Conservation (phyloP, 2,329 filamentous ascomycete genomes). For the Akanthomyces uredinophilus region DNA sequence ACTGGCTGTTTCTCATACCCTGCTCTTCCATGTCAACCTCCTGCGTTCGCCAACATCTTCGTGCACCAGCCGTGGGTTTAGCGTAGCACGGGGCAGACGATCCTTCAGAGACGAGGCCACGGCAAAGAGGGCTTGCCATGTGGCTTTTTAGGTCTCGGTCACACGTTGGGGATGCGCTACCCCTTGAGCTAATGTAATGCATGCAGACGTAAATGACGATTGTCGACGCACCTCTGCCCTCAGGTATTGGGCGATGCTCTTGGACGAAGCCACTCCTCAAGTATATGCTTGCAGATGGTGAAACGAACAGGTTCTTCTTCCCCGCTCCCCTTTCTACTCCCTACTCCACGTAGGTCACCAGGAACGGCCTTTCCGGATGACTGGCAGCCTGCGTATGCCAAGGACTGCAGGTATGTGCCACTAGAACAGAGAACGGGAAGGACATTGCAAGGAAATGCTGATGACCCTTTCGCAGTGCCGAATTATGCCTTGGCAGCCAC, state of each 20-base stretch:
- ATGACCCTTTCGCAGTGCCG: neutral
- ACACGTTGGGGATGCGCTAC: neutral
- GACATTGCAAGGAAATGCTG: neutral
- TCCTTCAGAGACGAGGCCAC: neutral
- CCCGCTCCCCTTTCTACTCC: neutral
- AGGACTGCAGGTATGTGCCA: neutral
- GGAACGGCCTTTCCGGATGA: no score
- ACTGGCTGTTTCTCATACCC: no score
- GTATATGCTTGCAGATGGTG: conserved; percentile 4
- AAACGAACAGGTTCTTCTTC: neutral
- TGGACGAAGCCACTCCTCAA: neutral
- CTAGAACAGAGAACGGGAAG: neutral
- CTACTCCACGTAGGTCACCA: neutral
- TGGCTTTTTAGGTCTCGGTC: neutral
- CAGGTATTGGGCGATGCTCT: no score
- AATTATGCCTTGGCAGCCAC: neutral
- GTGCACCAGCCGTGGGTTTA: no score
- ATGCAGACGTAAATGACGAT: neutral
- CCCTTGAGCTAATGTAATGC: neutral
- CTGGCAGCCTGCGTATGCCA: neutral
- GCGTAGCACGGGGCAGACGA: neutral
- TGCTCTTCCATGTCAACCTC: no score
- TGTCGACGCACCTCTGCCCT: neutral
- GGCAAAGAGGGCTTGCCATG: neutral
- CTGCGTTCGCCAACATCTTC: no score